phyloP scores from a whole-genome alignment of 306 rosid species.

The Rosa lucieae region DNA sequence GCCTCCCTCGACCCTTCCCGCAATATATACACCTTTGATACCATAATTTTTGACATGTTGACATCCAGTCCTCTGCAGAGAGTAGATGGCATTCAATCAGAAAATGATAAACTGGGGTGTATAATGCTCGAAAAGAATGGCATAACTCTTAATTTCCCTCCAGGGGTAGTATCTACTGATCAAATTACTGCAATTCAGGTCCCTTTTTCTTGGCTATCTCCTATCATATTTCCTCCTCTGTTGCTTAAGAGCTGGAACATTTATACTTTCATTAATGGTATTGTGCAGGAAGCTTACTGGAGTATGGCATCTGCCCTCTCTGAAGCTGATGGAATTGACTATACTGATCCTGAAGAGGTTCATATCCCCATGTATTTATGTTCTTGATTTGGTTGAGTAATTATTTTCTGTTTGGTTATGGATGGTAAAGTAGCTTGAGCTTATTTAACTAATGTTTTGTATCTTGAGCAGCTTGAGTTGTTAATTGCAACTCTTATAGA shows the following conservation, averaged over 20 bases:
- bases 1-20: not conserved
- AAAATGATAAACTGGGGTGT: constrained; percentile 38
- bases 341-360: constrained; percentile 98
- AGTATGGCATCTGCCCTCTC: constrained; percentile 91
- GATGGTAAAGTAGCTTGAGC: constrained; percentile 3
- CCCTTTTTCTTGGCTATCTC: constrained; percentile 1
- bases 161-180: constrained; percentile 70
- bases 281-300: constrained; percentile 84
- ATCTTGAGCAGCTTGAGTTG: constrained; percentile 74
- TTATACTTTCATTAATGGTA: constrained; percentile 19
- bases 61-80: constrained; percentile 56
- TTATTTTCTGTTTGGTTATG: constrained; percentile 13
- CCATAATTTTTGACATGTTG: constrained; percentile 34
- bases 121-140: constrained; percentile 77
- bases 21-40: not conserved
- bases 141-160: constrained; percentile 59
- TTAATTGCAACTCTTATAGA: constrained; percentile 82
- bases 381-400: constrained; percentile 21
- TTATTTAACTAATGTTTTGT: constrained; percentile 24
- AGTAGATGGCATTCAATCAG: constrained; percentile 44
- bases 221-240: constrained; percentile 9
- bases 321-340: constrained; percentile 96
- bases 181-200: constrained; percentile 84
- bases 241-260: constrained; percentile 25
- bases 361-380: constrained; percentile 17